These are phyloP conservation scores for Erythrobasidium hasegawianum DNA, from an alignment of 1,284 basidiomycete genomes.

Conservation along the genomic window DNA sequence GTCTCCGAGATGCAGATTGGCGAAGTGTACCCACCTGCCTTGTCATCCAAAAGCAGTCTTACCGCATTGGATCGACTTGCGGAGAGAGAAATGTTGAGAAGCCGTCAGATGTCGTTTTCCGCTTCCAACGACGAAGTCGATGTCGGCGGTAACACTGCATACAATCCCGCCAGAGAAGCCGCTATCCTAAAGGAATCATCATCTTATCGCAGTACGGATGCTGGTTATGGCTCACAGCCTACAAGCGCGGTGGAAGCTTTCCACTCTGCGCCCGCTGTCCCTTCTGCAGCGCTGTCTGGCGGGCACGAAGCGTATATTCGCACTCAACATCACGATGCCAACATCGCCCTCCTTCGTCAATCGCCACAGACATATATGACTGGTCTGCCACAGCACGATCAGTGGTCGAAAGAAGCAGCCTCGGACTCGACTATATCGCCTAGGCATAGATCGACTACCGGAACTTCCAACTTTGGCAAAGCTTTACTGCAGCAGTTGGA, in stretches of 20 bases:
- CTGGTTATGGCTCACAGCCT: slow-evolving; percentile 1
- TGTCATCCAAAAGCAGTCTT: slow-evolving; percentile 4
- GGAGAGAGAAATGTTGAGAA: slow-evolving; percentile 10
- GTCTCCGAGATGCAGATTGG: not conserved
- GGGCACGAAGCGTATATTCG: not conserved
- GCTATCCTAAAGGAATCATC: not conserved
- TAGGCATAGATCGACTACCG: not conserved
- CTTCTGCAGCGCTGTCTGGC: not conserved
- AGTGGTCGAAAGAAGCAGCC: not conserved
- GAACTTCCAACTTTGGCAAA: slow-evolving; percentile 27
- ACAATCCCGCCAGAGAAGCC: not conserved
- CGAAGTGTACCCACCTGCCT: not conserved
- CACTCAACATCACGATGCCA: not conserved
- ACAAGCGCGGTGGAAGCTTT: slow-evolving; percentile 65
- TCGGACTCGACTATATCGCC: not conserved
- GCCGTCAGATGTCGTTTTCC: not conserved
- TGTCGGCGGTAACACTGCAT: not conserved
- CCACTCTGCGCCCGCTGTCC: slow-evolving; percentile 57
- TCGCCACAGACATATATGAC: not conserved
- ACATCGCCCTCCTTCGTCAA: not conserved
- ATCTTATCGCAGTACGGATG: not conserved
- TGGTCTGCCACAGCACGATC: not conserved
- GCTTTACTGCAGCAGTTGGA: slow-evolving; percentile 35
- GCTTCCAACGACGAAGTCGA: not conserved
- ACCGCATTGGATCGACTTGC: slow-evolving; percentile 30